Conservation (phyloP, 345 rosid genomes). For the Arabis alpina region DNA sequence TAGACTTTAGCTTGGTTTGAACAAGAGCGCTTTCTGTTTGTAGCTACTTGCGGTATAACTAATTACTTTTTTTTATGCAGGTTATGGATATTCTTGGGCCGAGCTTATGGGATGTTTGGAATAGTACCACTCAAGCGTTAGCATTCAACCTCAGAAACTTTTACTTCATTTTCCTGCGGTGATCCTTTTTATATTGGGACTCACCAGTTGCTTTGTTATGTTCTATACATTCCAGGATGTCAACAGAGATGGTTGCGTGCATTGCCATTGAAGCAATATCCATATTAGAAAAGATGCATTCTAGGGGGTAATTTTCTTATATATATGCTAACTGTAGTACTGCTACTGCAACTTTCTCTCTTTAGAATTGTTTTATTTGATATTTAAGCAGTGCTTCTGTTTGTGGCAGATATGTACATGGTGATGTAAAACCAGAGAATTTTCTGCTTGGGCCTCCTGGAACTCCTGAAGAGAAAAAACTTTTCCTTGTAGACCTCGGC, state of each 20-base stretch:
- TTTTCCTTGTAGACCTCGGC: constrained; percentile 93
- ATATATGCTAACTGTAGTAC: constrained; percentile 10
- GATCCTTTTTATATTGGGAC: neutral
- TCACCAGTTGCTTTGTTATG: constrained; percentile 12
- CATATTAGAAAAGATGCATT: constrained; percentile 87
- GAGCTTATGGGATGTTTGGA: constrained; percentile 90
- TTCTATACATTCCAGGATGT: constrained; percentile 60
- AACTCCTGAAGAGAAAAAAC: constrained; percentile 83
- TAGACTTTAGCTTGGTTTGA: constrained; percentile 6
- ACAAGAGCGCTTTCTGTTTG: neutral
- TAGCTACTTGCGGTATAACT: constrained; percentile 19
- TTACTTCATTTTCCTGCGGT: neutral
- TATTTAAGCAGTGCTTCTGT: constrained; percentile 31
- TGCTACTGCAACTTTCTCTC: constrained; percentile 13
- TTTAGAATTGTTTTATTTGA: neutral
- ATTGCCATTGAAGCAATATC: constrained; percentile 93
- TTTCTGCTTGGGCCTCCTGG: constrained; percentile 91
- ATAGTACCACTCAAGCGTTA: constrained; percentile 66
- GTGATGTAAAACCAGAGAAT: constrained; percentile 98
- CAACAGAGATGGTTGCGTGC: constrained; percentile 87
- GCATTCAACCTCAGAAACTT: constrained; percentile 23
- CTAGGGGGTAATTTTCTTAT: constrained; percentile 66
- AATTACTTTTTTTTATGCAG: constrained; percentile 43
- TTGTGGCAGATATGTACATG: constrained; percentile 83
- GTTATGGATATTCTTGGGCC: constrained; percentile 96